A percentile compares a stretch with the other conserved stretches of the same genome.
Conservation (phyloP, 345 rosid genomes). For the Rhizophora mangle region DNA sequence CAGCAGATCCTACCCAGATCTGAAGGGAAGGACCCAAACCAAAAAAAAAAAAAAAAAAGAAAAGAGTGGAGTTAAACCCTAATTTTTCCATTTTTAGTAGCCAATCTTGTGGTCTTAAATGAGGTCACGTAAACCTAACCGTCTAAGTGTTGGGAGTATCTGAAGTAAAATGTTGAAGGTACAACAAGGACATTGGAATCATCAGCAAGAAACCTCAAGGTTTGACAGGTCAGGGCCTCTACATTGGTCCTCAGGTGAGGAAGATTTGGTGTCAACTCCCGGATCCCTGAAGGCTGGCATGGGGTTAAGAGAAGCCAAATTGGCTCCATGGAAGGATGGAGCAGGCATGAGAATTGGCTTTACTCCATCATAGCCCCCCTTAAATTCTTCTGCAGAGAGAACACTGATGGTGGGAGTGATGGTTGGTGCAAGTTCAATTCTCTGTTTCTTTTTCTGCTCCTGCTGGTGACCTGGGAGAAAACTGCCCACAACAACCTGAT, state of each 20-base stretch:
- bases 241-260: constrained; percentile 49
- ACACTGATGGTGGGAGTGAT: constrained; percentile 24
- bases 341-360: constrained; percentile 39
- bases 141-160: constrained; percentile 2
- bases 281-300: constrained; percentile 39
- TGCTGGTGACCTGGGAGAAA: constrained; percentile 71
- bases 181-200: constrained; percentile 9
- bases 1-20: constrained; percentile 31
- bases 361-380: constrained; percentile 34
- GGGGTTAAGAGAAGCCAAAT: constrained; percentile 34
- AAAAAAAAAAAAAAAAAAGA: neutral
- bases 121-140: constrained; percentile 21
- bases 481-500: constrained; percentile 78
- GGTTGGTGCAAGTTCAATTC: constrained; percentile 38
- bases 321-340: constrained; percentile 21
- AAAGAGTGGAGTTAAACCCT: constrained; percentile 22
- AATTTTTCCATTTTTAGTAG: constrained; percentile 11
- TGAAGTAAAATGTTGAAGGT: constrained; percentile 15
- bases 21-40: neutral
- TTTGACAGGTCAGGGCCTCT: constrained; percentile 50
- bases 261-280: constrained; percentile 34
- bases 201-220: constrained; percentile 49
- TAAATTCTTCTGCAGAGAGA: constrained; percentile 34
- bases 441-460: constrained; percentile 69
- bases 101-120: constrained; percentile 10